Conservation (phyloP, 495 filamentous ascomycete genomes). For the Penicillium goetzii region DNA sequence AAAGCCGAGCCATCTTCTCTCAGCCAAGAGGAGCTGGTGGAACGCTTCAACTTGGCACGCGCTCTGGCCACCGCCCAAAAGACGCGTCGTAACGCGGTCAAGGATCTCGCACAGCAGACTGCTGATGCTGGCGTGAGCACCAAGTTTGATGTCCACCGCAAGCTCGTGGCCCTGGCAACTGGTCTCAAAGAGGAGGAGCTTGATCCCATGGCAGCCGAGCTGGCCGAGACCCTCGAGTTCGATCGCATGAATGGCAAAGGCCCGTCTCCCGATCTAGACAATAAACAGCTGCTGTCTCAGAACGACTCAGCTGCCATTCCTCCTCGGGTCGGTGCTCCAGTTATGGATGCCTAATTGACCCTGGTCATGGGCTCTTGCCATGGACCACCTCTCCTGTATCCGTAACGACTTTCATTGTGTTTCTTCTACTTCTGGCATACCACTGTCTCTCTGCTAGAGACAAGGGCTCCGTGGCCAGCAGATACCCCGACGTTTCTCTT, state of each 20-base stretch:
- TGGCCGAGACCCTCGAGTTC: slow-evolving; percentile 52
- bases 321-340: slow-evolving; percentile 37
- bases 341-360: slow-evolving; percentile 43
- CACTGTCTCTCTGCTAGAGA: slow-evolving; percentile 6
- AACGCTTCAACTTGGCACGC: slow-evolving; percentile 39
- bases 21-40: slow-evolving; percentile 35
- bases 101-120: slow-evolving; percentile 50
- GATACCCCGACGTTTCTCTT: slow-evolving; percentile 33
- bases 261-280: slow-evolving; percentile 36
- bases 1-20: slow-evolving; percentile 21
- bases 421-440: slow-evolving; percentile 37
- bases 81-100: slow-evolving; percentile 45
- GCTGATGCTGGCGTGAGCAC: slow-evolving; percentile 55
- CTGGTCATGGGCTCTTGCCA: neutral
- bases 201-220: slow-evolving; percentile 52
- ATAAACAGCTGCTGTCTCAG: slow-evolving; percentile 23
- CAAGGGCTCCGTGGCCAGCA: slow-evolving; percentile 20
- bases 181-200: slow-evolving; percentile 55
- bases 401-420: slow-evolving; percentile 40
- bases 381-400: slow-evolving; percentile 16
- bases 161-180: slow-evolving; percentile 54
- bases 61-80: slow-evolving; percentile 46
- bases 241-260: slow-evolving; percentile 50
- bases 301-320: slow-evolving; percentile 33
- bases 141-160: slow-evolving; percentile 56